Base-by-base conservation (phyloP, 2,329 filamentous ascomycete species). In the Hirsutella minnesotensis region DNA sequence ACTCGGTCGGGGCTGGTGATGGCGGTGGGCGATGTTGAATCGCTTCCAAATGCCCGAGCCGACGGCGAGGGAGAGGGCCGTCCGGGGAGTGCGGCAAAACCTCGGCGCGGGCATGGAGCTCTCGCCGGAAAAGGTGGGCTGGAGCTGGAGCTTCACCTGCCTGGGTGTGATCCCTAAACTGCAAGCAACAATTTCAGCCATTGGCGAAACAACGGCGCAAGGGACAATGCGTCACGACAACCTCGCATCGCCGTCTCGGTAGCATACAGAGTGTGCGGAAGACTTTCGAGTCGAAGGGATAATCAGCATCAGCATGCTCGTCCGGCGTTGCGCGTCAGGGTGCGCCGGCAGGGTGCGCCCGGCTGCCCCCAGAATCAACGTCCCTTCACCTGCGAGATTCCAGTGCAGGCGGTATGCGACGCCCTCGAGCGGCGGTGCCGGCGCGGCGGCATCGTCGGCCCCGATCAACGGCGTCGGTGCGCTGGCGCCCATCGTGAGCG, bases 401-500 rank as follows among this genome's bases (percentile, higher is more conserved):
- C 64, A 64, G 45, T 57, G 60, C 46, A 62, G 69, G 44, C 59
- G 57, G 35, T 71, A 67, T 53, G 24, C 24, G 24, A 59, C 67
- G 30, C 66, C 52, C 47, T 55, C 60, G 10, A 47, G 54, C 29
- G 56, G 56, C 22, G 46, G 51, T 41, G 35, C 62, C 38, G 56
- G 62, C 24, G 45, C 54, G 39, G 24, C 63, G 39, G 56, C 62
- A 22, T 44, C 64, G 43, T 44, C 47, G 7, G 34, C 40, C 29
- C 43, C 53, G 27, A 41, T 46, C 16, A 50, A 44, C 39, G 40
- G 45, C 39, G 39, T 46, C 5, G 70, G 64, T 21, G 60, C 69
- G 52, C 56, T 78, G 44, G 68, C 70, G 21, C 71, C 74, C 12
- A 70, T 84, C 57, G 60, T 76, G 57, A 63, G 64, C 53, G 89